Conservation (phyloP, 1,284 basidiomycete genomes). For the Malassezia equina region DNA sequence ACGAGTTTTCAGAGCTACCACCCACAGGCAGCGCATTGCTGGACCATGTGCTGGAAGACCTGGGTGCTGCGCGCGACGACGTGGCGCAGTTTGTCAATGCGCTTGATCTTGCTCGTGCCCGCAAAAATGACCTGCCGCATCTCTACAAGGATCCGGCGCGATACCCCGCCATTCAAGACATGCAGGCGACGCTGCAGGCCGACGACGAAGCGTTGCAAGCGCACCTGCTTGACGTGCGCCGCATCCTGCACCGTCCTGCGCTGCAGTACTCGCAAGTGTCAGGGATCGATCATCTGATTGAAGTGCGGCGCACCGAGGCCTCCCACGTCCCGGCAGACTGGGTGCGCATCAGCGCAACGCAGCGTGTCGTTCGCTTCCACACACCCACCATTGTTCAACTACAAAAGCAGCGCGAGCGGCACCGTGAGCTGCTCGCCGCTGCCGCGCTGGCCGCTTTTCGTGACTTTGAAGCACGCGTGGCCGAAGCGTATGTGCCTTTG, state of each 20-base stretch:
- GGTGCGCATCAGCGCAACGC: constrained; percentile 68
- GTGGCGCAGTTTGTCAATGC: constrained; percentile 56
- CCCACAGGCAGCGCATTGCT: constrained; percentile 57
- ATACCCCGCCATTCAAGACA: constrained; percentile 59
- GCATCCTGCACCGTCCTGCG: constrained; percentile 62
- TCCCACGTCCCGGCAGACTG: constrained; percentile 68
- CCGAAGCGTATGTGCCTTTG: constrained; percentile 23
- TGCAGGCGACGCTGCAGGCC: constrained; percentile 54
- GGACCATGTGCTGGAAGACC: constrained; percentile 60
- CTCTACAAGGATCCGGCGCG: constrained; percentile 66
- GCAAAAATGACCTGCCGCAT: constrained; percentile 60
- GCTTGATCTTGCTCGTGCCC: constrained; percentile 60
- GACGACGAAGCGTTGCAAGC: constrained; percentile 65
- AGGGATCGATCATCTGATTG: constrained; percentile 46
- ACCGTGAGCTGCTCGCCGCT: constrained; percentile 63
- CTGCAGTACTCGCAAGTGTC: constrained; percentile 64
- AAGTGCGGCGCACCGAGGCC: constrained; percentile 61
- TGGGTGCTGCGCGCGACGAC: constrained; percentile 60
- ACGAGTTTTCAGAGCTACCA: constrained; percentile 56
- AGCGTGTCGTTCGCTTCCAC: constrained; percentile 65
- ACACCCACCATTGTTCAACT: constrained; percentile 63
- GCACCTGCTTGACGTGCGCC: constrained; percentile 63
- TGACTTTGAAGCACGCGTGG: constrained; percentile 22
- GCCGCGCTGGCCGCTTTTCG: constrained; percentile 43
- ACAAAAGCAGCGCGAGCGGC: constrained; percentile 65